Conservation (phyloP, 192 early-diverging fungal species). For the Coemansia asiatica region DNA sequence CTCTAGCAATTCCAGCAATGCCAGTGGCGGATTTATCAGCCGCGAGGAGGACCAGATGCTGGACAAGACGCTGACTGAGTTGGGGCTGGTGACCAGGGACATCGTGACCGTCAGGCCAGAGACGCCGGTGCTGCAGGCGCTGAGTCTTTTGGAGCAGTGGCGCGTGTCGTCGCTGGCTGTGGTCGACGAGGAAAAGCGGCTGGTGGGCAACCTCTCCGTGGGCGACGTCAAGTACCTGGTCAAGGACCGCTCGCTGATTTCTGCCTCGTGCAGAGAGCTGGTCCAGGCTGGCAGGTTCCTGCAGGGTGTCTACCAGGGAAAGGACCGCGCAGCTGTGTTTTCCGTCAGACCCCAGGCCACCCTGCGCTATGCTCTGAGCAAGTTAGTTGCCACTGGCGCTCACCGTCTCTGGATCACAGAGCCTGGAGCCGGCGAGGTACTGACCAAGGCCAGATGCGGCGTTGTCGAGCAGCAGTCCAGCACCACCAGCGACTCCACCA, state of each 20-base stretch:
- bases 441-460: background rate
- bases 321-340: slow-evolving; percentile 68
- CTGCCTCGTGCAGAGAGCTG: slow-evolving; percentile 64
- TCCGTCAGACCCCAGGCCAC: slow-evolving; percentile 71
- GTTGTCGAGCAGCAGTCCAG: background rate
- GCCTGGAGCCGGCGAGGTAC: slow-evolving; percentile 5
- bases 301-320: slow-evolving; percentile 68
- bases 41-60: slow-evolving; percentile 20
- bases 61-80: slow-evolving; percentile 47
- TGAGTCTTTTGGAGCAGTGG: slow-evolving; percentile 58
- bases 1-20: too few relatives aligned
- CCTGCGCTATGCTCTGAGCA: slow-evolving; percentile 69
- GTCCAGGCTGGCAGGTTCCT: slow-evolving; percentile 59
- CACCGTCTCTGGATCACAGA: slow-evolving; percentile 77
- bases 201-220: slow-evolving; percentile 40
- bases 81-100: slow-evolving; percentile 59
- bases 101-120: slow-evolving; percentile 58
- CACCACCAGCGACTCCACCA: background rate
- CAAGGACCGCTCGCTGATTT: slow-evolving; percentile 47
- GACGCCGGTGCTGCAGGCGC: slow-evolving; percentile 65
- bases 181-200: slow-evolving; percentile 28
- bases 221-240: slow-evolving; percentile 54
- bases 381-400: slow-evolving; percentile 76
- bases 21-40: slow-evolving; percentile 14
- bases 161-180: slow-evolving; percentile 50